Percentiles rank a stretch among this genome's conserved stretches.
Evolutionary conservation across 75 land plant species (phyloP).

Genomic region (Sequoiadendron giganteum): DNA sequence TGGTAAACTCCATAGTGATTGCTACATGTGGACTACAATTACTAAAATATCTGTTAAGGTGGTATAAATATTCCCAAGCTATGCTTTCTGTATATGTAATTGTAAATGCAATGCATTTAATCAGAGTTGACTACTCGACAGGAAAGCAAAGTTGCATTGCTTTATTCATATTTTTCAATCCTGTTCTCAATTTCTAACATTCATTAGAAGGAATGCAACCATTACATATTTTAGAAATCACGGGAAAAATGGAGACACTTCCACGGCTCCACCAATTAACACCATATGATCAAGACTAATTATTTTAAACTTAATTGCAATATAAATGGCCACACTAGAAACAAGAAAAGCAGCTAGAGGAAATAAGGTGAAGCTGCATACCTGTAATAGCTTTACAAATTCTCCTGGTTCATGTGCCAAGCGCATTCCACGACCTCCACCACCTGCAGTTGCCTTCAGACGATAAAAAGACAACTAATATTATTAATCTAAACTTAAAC

Average conservation of each 20-base stretch:
- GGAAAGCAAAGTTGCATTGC: neutral
- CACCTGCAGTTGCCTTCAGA: slow-evolving; percentile 95
- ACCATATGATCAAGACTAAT: neutral
- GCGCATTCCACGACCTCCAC: slow-evolving; percentile 99
- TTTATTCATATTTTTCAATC: neutral
- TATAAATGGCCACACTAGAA: neutral
- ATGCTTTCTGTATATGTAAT: neutral
- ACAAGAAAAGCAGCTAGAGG: neutral
- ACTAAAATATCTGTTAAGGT: neutral
- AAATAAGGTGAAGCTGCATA: slow-evolving; percentile 10
- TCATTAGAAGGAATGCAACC: neutral
- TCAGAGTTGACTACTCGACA: neutral
- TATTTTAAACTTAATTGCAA: neutral
- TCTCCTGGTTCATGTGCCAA: slow-evolving; percentile 89
- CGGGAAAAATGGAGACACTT: neutral
- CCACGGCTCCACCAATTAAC: neutral
- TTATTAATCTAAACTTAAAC: neutral
- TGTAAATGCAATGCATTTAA: neutral
- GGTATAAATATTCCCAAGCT: neutral
- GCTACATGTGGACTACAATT: neutral
- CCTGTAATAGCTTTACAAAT: slow-evolving; percentile 91
- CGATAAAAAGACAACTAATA: neutral
- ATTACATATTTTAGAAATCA: neutral
- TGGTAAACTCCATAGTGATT: neutral
- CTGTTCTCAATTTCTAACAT: neutral